Evolutionary conservation across 2,329 filamentous ascomycete genomes (phyloP).

Genomic region (Verruconis gallopava): DNA sequence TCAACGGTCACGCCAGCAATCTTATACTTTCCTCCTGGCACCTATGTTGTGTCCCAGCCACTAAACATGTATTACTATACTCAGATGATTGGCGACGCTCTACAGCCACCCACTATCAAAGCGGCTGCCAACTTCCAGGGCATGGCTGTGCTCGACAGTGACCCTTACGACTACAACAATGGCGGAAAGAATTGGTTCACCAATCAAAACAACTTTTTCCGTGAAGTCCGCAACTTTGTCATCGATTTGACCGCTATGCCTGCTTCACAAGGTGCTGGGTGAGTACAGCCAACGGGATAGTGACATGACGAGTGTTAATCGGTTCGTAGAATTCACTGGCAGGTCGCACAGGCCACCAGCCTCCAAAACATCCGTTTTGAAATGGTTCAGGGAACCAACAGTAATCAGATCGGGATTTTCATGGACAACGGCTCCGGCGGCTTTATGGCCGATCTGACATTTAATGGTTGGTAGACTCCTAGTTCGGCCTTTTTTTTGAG

Average conservation of each 20-base stretch:
- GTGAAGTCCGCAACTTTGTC: slow-evolving; percentile 41
- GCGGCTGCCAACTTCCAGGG: slow-evolving; percentile 50
- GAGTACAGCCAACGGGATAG: no score
- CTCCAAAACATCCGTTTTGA: slow-evolving; percentile 50
- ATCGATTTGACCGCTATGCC: slow-evolving; percentile 33
- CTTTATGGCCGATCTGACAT: slow-evolving; percentile 45
- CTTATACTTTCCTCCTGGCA: slow-evolving; percentile 84
- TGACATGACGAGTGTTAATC: no score
- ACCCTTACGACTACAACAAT: slow-evolving; percentile 65
- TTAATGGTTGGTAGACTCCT: no score
- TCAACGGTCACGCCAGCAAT: slow-evolving; percentile 72
- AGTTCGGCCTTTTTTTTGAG: no score
- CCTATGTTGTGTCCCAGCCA: slow-evolving; percentile 67
- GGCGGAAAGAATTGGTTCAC: slow-evolving; percentile 35
- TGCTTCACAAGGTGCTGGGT: slow-evolving; percentile 26
- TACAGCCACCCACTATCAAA: slow-evolving; percentile 61
- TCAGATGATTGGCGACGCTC: slow-evolving; percentile 74
- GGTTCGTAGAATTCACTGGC: slow-evolving; percentile 60
- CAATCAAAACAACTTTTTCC: slow-evolving; percentile 44
- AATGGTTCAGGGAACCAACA: slow-evolving; percentile 34
- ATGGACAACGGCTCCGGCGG: slow-evolving; percentile 49
- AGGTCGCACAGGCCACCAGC: slow-evolving; percentile 51
- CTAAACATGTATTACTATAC: slow-evolving; percentile 87
- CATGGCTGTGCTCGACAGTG: slow-evolving; percentile 78
- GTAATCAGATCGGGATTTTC: slow-evolving; percentile 46